These are phyloP conservation scores for Pharnaceum exiguum DNA, from an alignment of 148 eudicot species.

Conservation along the genomic window DNA sequence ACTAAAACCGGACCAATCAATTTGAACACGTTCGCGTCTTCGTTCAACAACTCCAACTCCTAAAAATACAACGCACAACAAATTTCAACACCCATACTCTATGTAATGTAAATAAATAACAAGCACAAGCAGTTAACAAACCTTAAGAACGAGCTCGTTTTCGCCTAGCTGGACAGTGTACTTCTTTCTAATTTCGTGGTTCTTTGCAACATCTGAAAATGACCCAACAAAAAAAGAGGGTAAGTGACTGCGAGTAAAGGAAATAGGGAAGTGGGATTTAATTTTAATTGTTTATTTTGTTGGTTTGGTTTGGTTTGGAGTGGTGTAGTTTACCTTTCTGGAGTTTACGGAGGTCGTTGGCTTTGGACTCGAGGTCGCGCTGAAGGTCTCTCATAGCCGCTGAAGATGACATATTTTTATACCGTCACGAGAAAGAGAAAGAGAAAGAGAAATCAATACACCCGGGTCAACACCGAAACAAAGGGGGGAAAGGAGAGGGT, in stretches of 20 bases:
- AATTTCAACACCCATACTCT: constrained; percentile 1
- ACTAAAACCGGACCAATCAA: constrained; percentile 97
- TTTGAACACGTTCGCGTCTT: constrained; percentile 96
- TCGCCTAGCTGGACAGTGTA: constrained; percentile 97
- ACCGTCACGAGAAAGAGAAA: too few species aligned
- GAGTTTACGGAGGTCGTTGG: constrained; percentile 53
- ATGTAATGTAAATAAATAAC: not conserved
- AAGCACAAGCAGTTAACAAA: constrained; percentile 3
- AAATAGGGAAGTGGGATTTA: not conserved
- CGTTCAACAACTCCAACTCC: constrained; percentile 92
- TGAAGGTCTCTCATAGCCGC: constrained; percentile 44
- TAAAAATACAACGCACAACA: constrained; percentile 20
- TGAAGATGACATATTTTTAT: constrained; percentile 45
- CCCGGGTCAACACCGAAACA: too few species aligned
- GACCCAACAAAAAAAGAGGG: not conserved
- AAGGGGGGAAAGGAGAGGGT: too few species aligned
- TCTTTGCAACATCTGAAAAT: constrained; percentile 90
- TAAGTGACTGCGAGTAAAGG: not conserved
- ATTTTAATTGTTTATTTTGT: not conserved
- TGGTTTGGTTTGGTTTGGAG: not conserved
- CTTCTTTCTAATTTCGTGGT: constrained; percentile 90
- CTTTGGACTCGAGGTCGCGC: constrained; percentile 42
- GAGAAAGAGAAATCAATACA: too few species aligned
- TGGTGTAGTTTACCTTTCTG: constrained; percentile 32
- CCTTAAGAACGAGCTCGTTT: constrained; percentile 97